Percentiles rank a stretch among this genome's conserved stretches.
Evolutionary conservation across 371 early-diverging fungal genomes (phyloP).

Genomic region (Apophysomyces variabilis): DNA sequence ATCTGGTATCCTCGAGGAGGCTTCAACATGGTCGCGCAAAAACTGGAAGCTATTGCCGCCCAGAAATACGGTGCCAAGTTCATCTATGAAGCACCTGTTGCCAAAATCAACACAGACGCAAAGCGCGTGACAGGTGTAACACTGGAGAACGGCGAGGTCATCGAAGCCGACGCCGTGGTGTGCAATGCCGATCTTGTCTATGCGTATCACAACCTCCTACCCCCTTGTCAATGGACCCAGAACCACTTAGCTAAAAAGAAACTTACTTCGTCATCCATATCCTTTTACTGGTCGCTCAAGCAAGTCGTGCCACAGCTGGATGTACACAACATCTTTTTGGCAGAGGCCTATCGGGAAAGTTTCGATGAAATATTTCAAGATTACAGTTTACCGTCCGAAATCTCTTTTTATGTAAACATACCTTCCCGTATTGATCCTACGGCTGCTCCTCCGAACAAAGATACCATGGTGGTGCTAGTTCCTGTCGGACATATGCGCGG

Average conservation of each 20-base stretch:
- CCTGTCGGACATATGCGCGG: slow-evolving; percentile 59
- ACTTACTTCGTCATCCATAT: slow-evolving; percentile 62
- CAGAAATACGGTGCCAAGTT: slow-evolving; percentile 54
- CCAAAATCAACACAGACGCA: slow-evolving; percentile 45
- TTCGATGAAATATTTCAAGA: slow-evolving; percentile 67
- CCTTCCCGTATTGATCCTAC: slow-evolving; percentile 63
- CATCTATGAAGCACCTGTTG: slow-evolving; percentile 50
- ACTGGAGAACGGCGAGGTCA: slow-evolving; percentile 47
- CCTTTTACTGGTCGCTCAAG: slow-evolving; percentile 67
- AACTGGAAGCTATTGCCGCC: slow-evolving; percentile 55
- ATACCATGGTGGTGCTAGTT: slow-evolving; percentile 60
- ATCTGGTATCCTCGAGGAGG: slow-evolving; percentile 73
- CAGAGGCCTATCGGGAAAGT: slow-evolving; percentile 59
- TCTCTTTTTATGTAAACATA: slow-evolving; percentile 68
- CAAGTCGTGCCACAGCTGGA: slow-evolving; percentile 51
- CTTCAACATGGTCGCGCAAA: slow-evolving; percentile 62
- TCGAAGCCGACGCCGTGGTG: slow-evolving; percentile 64
- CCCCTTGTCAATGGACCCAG: slow-evolving; percentile 51
- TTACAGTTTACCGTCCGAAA: slow-evolving; percentile 48
- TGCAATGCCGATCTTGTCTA: slow-evolving; percentile 68
- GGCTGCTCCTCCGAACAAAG: slow-evolving; percentile 59
- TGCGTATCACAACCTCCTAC: slow-evolving; percentile 61
- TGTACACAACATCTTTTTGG: slow-evolving; percentile 69
- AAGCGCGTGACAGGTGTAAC: slow-evolving; percentile 57
- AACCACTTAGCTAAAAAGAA: slow-evolving; percentile 48